Evolutionary conservation across 768 basidiomycete genomes (phyloP), one percentile per base, ranked within the genome.

Genomic region (Dioszegia hungarica): DNA sequence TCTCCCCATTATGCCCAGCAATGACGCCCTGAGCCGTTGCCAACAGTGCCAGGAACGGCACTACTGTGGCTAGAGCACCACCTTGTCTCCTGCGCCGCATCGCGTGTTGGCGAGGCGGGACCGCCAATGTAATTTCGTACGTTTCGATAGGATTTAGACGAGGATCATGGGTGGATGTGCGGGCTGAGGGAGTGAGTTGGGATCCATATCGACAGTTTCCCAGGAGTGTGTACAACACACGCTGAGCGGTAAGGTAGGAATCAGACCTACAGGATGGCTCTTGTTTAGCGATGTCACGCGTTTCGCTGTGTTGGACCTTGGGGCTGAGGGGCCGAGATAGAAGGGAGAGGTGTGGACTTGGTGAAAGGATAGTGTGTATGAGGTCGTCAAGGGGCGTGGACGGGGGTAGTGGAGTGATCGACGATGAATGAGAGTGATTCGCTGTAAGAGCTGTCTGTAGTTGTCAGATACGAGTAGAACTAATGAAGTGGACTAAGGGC

Each of bases 281-380:
- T n/a, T n/a, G n/a, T 43, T 43, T 22, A 43, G 6, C 41, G 17
- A 5, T 44, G 43, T 41, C 3, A 46, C 45, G 45, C 45, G 45
- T 46, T 46, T 46, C 28, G 45, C 12, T 10, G 11, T 27, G 25
- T 8, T 6, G 8, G 8, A 12, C 10, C 45, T 31, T 17, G 11
- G 8, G 10, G 29, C 8, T 11, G 15, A 20, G 29, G 28, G 8
- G 43, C 22, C 10, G 45, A 31, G 25, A 11, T 3, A 33, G 45
- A 46, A 29, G 27, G 45, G 29, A 29, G 25, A 17, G 45, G 45
- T 19, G 45, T 15, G 9, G 28, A n/a, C 14, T 4, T 6, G 22
- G 45, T 46, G 27, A 46, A 46, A 46, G 45, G 45, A 46, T 46
- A 31, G 45, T 25, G n/a, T n/a, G n/a, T n/a, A n/a, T n/a, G n/a